Evolutionary conservation across 202 grass and related monocot genomes (phyloP), one percentile per base, ranked within the genome.

Genomic region (Schoenoplectus tabernaemontani): DNA sequence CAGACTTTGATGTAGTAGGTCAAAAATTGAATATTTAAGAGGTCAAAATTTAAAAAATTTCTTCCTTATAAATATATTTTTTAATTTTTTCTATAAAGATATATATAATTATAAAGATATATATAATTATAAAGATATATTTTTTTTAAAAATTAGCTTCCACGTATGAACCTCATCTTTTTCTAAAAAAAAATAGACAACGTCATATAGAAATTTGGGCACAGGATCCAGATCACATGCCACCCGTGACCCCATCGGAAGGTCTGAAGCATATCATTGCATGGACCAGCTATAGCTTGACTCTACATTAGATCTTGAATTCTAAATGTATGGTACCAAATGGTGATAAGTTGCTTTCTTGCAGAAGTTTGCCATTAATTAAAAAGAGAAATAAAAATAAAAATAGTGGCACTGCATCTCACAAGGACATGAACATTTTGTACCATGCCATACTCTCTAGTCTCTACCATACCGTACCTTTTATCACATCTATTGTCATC

Each of bases 251-350:
- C 78, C 78, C 78, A 64, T 15, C 30, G 26, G 43, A 53, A 51
- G 58, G 41, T 80, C 78, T 80, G 42, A 65, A 1, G 4, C 58
- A 80, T 33, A 80, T 80, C 78, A 80, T 80, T 62, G 78, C 78
- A 32, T 33, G 78, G 58, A 57, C 70, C 70, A 75, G 70, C 70
- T 34, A 54, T 23, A 51, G 43, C 58, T 79, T 64, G 59, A 80
- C 77, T 30, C 15, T 63, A 22, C 59, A 80, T 80, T 65, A 23
- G 59, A 80, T 80, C 59, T 80, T 64, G 77, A 80, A 46, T 48
- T 57, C 41, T 26, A n/a, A 39, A 80, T 64, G 17, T 64, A 47
- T 64, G 58, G 56, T 79, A 63, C 57, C 24, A 63, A 19, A 17
- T 56, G 12, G 70, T 10, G 16, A 75, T 19, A 16, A 56, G 70